phyloP scores from a whole-genome alignment of 352 stramenopile genomes.

The Phytopythium aichiense region DNA sequence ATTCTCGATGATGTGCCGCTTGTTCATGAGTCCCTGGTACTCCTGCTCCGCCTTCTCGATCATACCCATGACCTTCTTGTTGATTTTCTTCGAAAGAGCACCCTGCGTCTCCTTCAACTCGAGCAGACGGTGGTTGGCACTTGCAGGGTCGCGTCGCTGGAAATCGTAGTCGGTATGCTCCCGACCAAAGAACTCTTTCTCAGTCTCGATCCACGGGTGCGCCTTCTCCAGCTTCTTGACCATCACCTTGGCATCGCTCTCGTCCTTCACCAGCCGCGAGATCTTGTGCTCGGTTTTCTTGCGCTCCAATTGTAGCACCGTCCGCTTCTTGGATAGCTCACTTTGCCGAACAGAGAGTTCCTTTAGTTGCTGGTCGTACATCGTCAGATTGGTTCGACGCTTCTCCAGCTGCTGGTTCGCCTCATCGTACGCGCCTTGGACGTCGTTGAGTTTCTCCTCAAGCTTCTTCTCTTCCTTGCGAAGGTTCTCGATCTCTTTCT shows the following conservation, averaged over 20 bases:
- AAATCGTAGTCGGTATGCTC: constrained; percentile 99
- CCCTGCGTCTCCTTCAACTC: constrained; percentile 93
- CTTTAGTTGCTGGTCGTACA: constrained; percentile 91
- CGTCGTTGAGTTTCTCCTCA: constrained; percentile 54
- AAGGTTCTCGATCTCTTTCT: constrained; percentile 55
- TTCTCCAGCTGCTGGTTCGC: constrained; percentile 66
- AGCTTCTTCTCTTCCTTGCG: constrained; percentile 74
- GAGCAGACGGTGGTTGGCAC: constrained; percentile 84
- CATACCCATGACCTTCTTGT: constrained; percentile 99
- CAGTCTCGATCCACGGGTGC: constrained; percentile 96
- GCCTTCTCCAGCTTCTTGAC: constrained; percentile 92
- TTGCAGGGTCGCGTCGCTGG: constrained; percentile 77
- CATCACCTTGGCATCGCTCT: constrained; percentile 85
- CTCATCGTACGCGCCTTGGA: constrained; percentile 59
- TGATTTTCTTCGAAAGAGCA: constrained; percentile 97
- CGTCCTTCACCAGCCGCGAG: constrained; percentile 90
- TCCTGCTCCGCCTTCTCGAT: constrained; percentile 99
- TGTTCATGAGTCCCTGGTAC: constrained; percentile 98
- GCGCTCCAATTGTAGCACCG: constrained; percentile 88
- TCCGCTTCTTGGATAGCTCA: constrained; percentile 81
- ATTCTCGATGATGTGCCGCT: constrained; percentile 98
- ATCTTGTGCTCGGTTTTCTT: constrained; percentile 96
- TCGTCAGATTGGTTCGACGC: constrained; percentile 58
- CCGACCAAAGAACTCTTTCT: constrained; percentile 97
- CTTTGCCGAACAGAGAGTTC: constrained; percentile 81